Percentiles rank a stretch among this genome's conserved stretches.
Evolutionary conservation across 495 filamentous ascomycete species (phyloP).

Genomic region (Talaromyces borbonicus): DNA sequence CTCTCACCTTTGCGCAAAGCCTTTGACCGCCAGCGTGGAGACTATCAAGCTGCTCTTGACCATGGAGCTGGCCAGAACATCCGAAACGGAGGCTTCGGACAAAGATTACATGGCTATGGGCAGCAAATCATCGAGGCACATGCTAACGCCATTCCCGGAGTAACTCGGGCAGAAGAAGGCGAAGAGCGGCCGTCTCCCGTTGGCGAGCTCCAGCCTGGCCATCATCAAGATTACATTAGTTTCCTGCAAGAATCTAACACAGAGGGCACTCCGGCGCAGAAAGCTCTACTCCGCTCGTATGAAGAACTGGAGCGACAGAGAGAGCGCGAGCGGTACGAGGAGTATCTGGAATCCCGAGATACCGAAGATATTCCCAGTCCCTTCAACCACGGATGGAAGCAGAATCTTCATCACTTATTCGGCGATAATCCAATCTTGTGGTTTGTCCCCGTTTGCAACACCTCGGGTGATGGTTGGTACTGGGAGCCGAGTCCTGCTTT

Average conservation of each 20-base stretch:
- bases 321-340: constrained; percentile 65
- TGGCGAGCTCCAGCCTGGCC: constrained; percentile 17
- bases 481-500: constrained; percentile 79
- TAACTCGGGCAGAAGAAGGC: constrained; percentile 72
- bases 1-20: constrained; percentile 64
- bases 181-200: constrained; percentile 40
- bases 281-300: constrained; percentile 49
- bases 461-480: constrained; percentile 84
- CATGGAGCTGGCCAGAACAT: constrained; percentile 33
- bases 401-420: constrained; percentile 78
- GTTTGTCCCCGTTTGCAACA: constrained; percentile 73
- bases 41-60: constrained; percentile 30
- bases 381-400: constrained; percentile 75
- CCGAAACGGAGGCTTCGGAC: constrained; percentile 47
- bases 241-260: constrained; percentile 9
- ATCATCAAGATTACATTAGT: constrained; percentile 8
- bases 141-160: constrained; percentile 70
- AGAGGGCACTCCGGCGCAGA: constrained; percentile 27
- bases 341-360: constrained; percentile 83
- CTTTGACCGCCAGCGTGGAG: constrained; percentile 51
- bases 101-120: constrained; percentile 52
- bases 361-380: constrained; percentile 80
- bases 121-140: constrained; percentile 73
- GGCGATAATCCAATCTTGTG: constrained; percentile 61
- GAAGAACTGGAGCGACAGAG: constrained; percentile 63